Evolutionary conservation across 2,329 filamentous ascomycete genomes (phyloP).

Genomic region (Stemphylium vesicarium): DNA sequence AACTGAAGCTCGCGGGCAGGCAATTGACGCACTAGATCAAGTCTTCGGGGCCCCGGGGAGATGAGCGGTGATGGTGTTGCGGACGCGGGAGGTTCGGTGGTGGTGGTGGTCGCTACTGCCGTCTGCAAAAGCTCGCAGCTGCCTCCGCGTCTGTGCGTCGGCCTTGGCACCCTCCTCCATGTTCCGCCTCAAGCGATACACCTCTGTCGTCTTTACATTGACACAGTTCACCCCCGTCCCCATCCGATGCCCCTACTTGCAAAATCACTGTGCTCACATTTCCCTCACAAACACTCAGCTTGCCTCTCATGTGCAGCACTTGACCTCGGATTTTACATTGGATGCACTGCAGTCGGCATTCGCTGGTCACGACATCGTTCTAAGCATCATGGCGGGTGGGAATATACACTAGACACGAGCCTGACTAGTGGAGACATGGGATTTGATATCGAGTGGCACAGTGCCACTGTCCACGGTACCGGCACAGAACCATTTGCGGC

Average conservation of each 20-base stretch:
- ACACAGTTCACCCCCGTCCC: neutral
- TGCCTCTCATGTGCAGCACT: constrained; percentile 31
- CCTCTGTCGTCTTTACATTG: neutral
- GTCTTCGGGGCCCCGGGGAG: constrained; percentile 37
- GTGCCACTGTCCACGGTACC: constrained; percentile 46
- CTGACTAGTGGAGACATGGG: constrained; percentile 46
- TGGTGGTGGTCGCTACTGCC: constrained; percentile 23
- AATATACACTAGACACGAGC: constrained; percentile 40
- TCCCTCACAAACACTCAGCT: constrained; percentile 27
- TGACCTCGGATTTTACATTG: constrained; percentile 39
- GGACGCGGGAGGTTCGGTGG: constrained; percentile 31
- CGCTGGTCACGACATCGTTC: constrained; percentile 46
- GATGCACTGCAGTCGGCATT: constrained; percentile 42
- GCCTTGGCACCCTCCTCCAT: constrained; percentile 16
- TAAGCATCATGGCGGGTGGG: constrained; percentile 43
- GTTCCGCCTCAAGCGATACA: neutral
- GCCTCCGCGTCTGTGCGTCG: constrained; percentile 26
- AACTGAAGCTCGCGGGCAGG: constrained; percentile 15
- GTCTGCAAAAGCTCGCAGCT: constrained; percentile 41
- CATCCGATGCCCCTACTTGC: constrained; percentile 6
- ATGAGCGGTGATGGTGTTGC: constrained; percentile 46
- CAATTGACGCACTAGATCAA: constrained; percentile 41
- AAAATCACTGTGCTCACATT: constrained; percentile 36
- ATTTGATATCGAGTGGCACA: constrained; percentile 50
- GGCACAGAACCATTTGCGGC: constrained; percentile 47